Conservation (phyloP, 192 early-diverging fungal species). For the Helicostylum pulchrum region DNA sequence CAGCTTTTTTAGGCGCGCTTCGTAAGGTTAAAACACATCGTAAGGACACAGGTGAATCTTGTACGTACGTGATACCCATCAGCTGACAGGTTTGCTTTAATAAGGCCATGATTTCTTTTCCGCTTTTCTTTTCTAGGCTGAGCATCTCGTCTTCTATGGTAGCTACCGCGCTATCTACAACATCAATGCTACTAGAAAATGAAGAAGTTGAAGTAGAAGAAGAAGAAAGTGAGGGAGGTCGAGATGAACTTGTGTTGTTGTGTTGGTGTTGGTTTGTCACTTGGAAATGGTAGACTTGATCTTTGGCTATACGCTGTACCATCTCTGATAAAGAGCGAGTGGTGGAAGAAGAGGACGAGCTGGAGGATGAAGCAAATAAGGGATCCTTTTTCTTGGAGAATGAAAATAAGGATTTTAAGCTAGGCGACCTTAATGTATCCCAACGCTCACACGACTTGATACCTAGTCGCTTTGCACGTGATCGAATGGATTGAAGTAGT, state of each 20-base stretch:
- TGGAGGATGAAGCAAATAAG: background rate
- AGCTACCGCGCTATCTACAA: constrained; percentile 1
- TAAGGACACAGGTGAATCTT: constrained; percentile 2
- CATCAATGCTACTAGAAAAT: constrained; percentile 11
- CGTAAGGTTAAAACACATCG: constrained; percentile 26
- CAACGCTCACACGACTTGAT: constrained; percentile 20
- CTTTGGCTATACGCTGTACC: constrained; percentile 12
- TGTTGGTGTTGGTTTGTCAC: background rate
- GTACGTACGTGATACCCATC: constrained; percentile 31
- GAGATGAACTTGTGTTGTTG: background rate
- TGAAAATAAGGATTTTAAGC: constrained; percentile 5
- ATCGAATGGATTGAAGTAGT: constrained; percentile 22
- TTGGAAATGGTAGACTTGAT: constrained; percentile 13
- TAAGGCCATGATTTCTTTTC: constrained; percentile 26
- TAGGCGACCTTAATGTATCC: constrained; percentile 14
- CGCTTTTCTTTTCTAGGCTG: constrained; percentile 7
- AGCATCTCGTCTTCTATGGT: constrained; percentile 5
- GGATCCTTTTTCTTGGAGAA: background rate
- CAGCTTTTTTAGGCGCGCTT: background rate
- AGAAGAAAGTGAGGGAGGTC: constrained; percentile 12
- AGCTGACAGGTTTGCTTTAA: constrained; percentile 25
- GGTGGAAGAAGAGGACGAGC: background rate
- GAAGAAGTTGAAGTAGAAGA: constrained; percentile 15
- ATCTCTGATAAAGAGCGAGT: background rate
- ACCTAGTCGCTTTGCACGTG: constrained; percentile 12